Base-by-base conservation (phyloP, 129 eudicot genomes). In the Kitagawia praeruptora region DNA sequence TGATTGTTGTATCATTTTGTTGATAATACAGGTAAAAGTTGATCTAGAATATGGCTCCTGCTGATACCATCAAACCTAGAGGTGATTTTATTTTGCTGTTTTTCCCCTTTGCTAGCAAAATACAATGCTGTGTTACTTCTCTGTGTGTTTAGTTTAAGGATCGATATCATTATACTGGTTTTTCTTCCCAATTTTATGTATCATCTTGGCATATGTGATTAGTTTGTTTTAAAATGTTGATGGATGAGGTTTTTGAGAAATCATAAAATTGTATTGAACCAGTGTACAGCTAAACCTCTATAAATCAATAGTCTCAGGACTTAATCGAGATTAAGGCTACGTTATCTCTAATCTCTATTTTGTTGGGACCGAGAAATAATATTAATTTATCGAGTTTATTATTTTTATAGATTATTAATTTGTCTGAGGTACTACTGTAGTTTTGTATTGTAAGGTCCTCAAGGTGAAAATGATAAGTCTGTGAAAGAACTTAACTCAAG, bases 51-150 rank as follows among this genome's bases (percentile, higher is more conserved):
- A 75, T 75, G 77, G 77, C 77, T 75, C 42, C 77, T 46, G 77
- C 63, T n/a, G 77, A 75, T 14, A 25, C 41, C 61, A 75, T 75
- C 77, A 75, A 75, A 12, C 41, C 77, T 75, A 75, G 77, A 75
- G 77, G 77, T 75, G 42, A 75, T 31, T 34, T 5, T 42, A 6
- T 75, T 45, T 37, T 75, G 11, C 28, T 40, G 9, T 42, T 11
- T 42, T 10, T 73, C 1, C 16, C 18, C n/a, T 73, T 25, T 73
- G 74, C 46, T 71, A 42, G 12, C 31, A 10, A 42, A 3, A n/a
- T 34, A 3, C 45, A 7, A 73, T 72, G 76, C 6, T 27, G 49
- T 41, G 0, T 72, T 15, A 13, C 8, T 44, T n/a, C 23, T 74
- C 54, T 25, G 23, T 28, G 27, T 74, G 28, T 44, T n/a, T 44